Evolutionary conservation across 257 asterid species (phyloP), one percentile per base, ranked within the genome.

Genomic region (Petunia secreta): DNA sequence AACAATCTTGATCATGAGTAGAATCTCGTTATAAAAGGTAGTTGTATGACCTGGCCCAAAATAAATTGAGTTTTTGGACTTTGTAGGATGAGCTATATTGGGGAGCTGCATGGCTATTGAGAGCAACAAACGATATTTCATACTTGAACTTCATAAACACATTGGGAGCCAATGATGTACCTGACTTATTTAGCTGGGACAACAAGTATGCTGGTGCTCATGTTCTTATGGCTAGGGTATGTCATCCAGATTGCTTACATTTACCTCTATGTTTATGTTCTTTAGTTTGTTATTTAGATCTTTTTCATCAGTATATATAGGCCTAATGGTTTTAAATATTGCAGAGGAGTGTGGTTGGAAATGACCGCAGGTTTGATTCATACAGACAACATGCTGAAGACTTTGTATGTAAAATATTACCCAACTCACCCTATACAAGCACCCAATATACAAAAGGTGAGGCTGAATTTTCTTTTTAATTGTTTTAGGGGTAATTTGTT

Each of bases 151-250:
- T 90, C 13, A 83, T 91, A 2, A 83, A 71, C 62, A 84, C 91
- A 2, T 65, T 94, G 76, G 97, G 95, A 36, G 95, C 89, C 0
- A 87, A 80, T 59, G 93, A 85, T 6, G 91, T 78, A 9, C 62
- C 97, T 0, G 97, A 91, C 76, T 83, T 91, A 60, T 94, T 94
- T 80, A 92, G 98, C 83, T 94, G 98, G 98, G 98, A 94, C 78
- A 89, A 94, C 86, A 94, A 94, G 63, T 91, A 82, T 59, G 95
- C 98, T 1, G 98, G 98, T 9, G 98, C 98, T 43, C 90, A 84
- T 48, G 92, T 94, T 65, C 94, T 94, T 75, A 89, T 94, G 13
- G 89, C 98, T 50, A 89, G 96, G 88, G 97, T 91, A 3, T 3
- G 39, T 55, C 25, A 55, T 8, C 34, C 44, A 11, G 3, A 39